Percentiles rank a stretch among this genome's conserved stretches.
Evolutionary conservation across 768 basidiomycete genomes (phyloP).

Genomic region (Polyporus arcularius): DNA sequence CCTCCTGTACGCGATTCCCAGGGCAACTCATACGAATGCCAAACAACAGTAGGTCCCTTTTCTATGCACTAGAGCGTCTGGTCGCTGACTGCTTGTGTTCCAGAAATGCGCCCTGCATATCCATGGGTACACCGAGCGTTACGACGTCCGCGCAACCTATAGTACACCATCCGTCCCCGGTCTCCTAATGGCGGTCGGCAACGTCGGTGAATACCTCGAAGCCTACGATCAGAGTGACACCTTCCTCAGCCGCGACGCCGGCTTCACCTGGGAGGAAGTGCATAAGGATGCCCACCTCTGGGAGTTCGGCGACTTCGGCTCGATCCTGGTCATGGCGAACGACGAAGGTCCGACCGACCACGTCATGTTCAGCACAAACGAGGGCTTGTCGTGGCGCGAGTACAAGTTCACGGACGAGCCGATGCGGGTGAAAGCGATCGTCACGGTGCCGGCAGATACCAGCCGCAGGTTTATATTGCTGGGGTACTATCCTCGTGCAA

Average conservation of each 20-base stretch:
- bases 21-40: constrained; percentile 71
- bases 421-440: constrained; percentile 72
- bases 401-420: constrained; percentile 79
- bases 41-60: constrained; percentile 52
- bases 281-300: constrained; percentile 98
- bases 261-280: constrained; percentile 98
- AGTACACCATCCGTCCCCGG: constrained; percentile 92
- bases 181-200: constrained; percentile 94
- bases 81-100: neutral
- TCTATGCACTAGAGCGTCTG: constrained; percentile 11
- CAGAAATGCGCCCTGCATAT: constrained; percentile 87
- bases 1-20: constrained; percentile 80
- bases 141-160: constrained; percentile 88
- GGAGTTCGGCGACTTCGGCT: constrained; percentile 98
- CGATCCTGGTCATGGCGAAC: constrained; percentile 90
- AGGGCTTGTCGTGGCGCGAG: constrained; percentile 86
- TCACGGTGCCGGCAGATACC: constrained; percentile 89
- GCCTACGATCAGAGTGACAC: constrained; percentile 89
- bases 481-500: constrained; percentile 54
- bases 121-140: constrained; percentile 94
- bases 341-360: constrained; percentile 93
- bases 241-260: constrained; percentile 94
- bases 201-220: constrained; percentile 83
- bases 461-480: constrained; percentile 89
- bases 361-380: constrained; percentile 86